Evolutionary conservation across 805 yeast species (phyloP).

Genomic region (Jamesozyma hellenica): DNA sequence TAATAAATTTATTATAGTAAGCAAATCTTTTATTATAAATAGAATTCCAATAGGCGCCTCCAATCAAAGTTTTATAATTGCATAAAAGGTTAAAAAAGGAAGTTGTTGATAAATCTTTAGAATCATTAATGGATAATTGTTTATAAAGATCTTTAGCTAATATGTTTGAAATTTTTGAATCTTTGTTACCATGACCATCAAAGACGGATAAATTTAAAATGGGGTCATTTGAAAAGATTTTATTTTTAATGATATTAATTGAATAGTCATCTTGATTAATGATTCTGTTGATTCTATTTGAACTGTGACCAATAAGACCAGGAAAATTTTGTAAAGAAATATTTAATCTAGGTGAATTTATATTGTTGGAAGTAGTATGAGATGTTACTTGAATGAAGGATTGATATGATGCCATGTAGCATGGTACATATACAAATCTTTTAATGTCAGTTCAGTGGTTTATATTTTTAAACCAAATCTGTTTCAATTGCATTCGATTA

Average conservation of each 20-base stretch:
- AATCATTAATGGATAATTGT: constrained; percentile 38
- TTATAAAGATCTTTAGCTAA: constrained; percentile 44
- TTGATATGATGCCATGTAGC: too few relatives aligned
- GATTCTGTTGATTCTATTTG: constrained; percentile 64
- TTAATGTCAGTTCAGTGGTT: too few relatives aligned
- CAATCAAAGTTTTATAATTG: constrained; percentile 50
- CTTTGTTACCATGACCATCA: constrained; percentile 92
- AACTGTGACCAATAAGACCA: constrained; percentile 56
- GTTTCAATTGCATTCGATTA: too few relatives aligned
- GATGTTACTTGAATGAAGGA: not conserved
- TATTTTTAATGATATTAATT: constrained; percentile 45
- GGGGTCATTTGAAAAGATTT: constrained; percentile 13
- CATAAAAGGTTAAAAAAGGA: constrained; percentile 36
- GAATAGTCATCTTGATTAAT: constrained; percentile 76
- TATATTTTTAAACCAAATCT: too few relatives aligned
- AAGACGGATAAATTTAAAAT: constrained; percentile 68
- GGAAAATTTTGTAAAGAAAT: constrained; percentile 25
- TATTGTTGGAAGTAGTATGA: not conserved
- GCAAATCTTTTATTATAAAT: constrained; percentile 42
- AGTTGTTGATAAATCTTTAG: constrained; percentile 21
- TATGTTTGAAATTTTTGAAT: constrained; percentile 46
- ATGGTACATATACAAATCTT: too few relatives aligned
- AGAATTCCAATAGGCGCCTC: constrained; percentile 77
- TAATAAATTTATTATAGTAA: constrained; percentile 29
- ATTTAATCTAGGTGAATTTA: constrained; percentile 6